These are phyloP conservation scores for Sclerotinia subarctica DNA, from an alignment of 2,329 filamentous ascomycete species.

Conservation along the genomic window DNA sequence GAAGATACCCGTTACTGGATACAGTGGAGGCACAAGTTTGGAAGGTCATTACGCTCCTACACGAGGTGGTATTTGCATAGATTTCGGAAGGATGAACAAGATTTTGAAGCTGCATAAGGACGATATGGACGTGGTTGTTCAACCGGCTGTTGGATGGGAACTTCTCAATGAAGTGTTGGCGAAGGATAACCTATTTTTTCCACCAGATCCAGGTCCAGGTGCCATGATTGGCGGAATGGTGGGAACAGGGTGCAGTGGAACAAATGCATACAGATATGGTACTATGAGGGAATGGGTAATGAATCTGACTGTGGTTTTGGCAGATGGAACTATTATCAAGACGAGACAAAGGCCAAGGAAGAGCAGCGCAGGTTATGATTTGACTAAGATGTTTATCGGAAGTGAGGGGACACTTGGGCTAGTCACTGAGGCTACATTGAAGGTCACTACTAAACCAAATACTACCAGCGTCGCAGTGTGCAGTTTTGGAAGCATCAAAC, in stretches of 20 bases:
- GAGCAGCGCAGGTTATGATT: constrained; percentile 86
- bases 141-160: constrained; percentile 85
- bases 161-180: constrained; percentile 73
- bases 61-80: constrained; percentile 77
- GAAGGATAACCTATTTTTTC: constrained; percentile 79
- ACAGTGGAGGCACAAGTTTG: constrained; percentile 82
- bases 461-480: constrained; percentile 77
- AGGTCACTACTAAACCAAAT: constrained; percentile 77
- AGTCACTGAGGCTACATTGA: constrained; percentile 86
- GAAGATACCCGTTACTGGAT: constrained; percentile 80
- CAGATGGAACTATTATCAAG: constrained; percentile 86
- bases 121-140: constrained; percentile 72
- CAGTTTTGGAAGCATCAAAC: constrained; percentile 51
- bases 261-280: constrained; percentile 88
- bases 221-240: constrained; percentile 92
- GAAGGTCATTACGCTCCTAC: constrained; percentile 88
- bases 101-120: constrained; percentile 74
- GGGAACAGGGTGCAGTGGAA: constrained; percentile 70
- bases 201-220: constrained; percentile 84
- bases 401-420: constrained; percentile 89
- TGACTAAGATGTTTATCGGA: constrained; percentile 85
- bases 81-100: constrained; percentile 82
- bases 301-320: constrained; percentile 80
- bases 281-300: constrained; percentile 96
- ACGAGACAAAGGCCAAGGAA: constrained; percentile 85